phyloP scores from a whole-genome alignment of 2,329 filamentous ascomycete species.

The Sporothrix brasiliensis region DNA sequence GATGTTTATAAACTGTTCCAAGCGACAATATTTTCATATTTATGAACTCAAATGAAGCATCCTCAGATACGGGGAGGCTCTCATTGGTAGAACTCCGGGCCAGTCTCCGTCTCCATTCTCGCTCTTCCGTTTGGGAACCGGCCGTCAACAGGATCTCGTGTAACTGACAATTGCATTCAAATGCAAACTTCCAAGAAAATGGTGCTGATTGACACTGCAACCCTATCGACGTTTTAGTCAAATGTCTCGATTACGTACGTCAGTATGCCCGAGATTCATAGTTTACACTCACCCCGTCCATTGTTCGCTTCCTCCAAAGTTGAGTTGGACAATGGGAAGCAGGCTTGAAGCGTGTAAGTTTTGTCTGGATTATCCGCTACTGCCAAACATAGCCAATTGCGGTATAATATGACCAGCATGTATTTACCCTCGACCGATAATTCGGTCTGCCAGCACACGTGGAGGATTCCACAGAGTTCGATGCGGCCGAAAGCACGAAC shows the following conservation, averaged over 20 bases:
- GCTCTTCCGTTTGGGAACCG: slow-evolving; percentile 77
- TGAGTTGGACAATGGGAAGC: slow-evolving; percentile 67
- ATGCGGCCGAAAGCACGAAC: slow-evolving; percentile 81
- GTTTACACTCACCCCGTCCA: slow-evolving; percentile 61
- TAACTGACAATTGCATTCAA: slow-evolving; percentile 73
- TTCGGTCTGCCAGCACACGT: slow-evolving; percentile 78
- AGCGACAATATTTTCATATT: slow-evolving; percentile 72
- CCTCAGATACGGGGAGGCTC: slow-evolving; percentile 53
- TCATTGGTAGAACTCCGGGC: slow-evolving; percentile 40
- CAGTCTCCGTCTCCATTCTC: slow-evolving; percentile 76
- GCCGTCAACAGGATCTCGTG: slow-evolving; percentile 88
- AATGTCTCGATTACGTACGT: not conserved
- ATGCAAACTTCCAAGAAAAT: slow-evolving; percentile 89
- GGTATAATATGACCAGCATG: slow-evolving; percentile 83
- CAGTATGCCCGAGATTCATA: too few species aligned
- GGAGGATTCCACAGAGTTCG: slow-evolving; percentile 77
- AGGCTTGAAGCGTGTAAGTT: slow-evolving; percentile 73
- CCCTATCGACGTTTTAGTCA: slow-evolving; percentile 53
- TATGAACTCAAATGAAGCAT: slow-evolving; percentile 63
- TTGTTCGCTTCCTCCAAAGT: slow-evolving; percentile 75
- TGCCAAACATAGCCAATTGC: slow-evolving; percentile 76
- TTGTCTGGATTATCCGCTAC: slow-evolving; percentile 65
- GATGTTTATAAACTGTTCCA: slow-evolving; percentile 73
- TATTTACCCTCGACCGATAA: slow-evolving; percentile 74
- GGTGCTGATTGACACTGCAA: slow-evolving; percentile 84